Base-by-base conservation (phyloP, 2,329 filamentous ascomycete species). In the Colletotrichum liriopes region DNA sequence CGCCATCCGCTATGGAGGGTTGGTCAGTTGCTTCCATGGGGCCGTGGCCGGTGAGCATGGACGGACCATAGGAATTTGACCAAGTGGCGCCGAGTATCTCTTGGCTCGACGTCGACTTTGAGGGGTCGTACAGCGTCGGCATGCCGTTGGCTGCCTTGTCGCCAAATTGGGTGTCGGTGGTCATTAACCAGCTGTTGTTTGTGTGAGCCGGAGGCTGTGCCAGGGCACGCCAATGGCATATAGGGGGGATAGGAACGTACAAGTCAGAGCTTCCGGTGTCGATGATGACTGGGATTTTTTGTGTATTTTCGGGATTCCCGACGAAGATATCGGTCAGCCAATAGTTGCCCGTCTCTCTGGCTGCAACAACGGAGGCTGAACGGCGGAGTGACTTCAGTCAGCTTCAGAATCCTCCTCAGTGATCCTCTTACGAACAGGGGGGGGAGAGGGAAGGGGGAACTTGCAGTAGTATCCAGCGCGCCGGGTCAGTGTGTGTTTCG, bases 51-150 rank as follows among this genome's bases (percentile, higher is more conserved):
- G 80, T 70, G 77, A 79, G n/a, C 3, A 77, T 79, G 43, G 79
- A 83, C 82, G 84, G 83, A 83, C 84, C 81, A 74, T 88, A 88
- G 51, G 83, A 75, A 49, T 88, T 85, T 52, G 80, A 77, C 87
- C 88, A 90, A n/a, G 80, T 80, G 32, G 84, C 83, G 51, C 84
- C 83, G 2, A 79, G 74, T 45, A 89, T 77, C 26, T 79, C 76
- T 3, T 77, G 72, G 8, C 87, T 80, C 0, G 87, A 86, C 5
- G 78, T 79, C 4, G 87, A 89, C 23, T 82, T 79, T 29, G 82
- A 82, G 29, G 87, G 85, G 49, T 81, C 77, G 77, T 86, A 90
- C 35, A 84, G 77, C 59, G 79, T 76, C 35, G 83, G 90, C 9
- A 79, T 78, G 37, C 87, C 84, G 61, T 89, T 62, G 11, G 45